Evolutionary conservation across 177 flowering plant species (phyloP).

Genomic region (Vitis hybrid): DNA sequence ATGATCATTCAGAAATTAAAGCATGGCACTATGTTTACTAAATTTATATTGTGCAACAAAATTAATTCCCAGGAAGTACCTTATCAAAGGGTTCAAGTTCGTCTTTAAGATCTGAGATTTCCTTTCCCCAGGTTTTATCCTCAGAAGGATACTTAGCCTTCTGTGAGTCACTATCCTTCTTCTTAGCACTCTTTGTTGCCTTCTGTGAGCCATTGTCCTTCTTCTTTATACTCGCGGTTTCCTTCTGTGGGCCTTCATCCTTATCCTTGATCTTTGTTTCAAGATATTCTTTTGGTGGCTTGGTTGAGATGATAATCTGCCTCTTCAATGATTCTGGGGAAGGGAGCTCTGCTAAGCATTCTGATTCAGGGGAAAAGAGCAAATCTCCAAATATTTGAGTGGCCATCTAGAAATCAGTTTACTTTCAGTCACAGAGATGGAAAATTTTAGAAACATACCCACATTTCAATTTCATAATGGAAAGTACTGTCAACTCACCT

Average conservation of each 20-base stretch:
- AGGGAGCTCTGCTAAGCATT: conserved; percentile 22
- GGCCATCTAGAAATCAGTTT: conserved; percentile 17
- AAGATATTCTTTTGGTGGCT: conserved; percentile 32
- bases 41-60: not conserved
- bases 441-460: too few relatives aligned
- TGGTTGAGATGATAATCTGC: conserved; percentile 26
- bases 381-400: conserved; percentile 25
- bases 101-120: conserved; percentile 2
- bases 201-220: too few relatives aligned
- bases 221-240: too few relatives aligned
- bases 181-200: too few relatives aligned
- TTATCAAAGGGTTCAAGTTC: not conserved
- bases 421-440: too few relatives aligned
- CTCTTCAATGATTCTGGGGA: conserved; percentile 28
- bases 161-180: not conserved
- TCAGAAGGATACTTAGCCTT: not conserved
- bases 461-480: too few relatives aligned
- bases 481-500: not conserved
- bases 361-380: conserved; percentile 17
- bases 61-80: not conserved
- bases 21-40: too few relatives aligned
- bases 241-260: too few relatives aligned
- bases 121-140: conserved; percentile 14
- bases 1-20: not conserved
- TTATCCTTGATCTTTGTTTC: not conserved